phyloP scores from a whole-genome alignment of 169 alveolate genomes.

The Eimeria maxima region DNA sequence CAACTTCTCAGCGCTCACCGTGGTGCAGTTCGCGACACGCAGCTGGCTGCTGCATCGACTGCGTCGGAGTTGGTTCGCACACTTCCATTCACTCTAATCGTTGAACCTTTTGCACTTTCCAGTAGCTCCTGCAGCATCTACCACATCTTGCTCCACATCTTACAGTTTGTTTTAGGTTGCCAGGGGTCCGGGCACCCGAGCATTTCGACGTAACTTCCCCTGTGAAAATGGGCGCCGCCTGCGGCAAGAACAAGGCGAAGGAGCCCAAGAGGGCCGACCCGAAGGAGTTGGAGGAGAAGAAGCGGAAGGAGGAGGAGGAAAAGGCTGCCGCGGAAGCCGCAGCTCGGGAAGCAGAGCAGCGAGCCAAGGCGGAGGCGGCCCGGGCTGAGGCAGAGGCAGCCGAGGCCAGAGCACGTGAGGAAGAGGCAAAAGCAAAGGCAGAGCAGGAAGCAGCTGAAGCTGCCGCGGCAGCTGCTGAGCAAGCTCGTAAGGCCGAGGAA shows the following conservation, averaged over 20 bases:
- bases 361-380: constrained; percentile 77
- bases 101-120: not conserved
- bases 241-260: constrained; percentile 87
- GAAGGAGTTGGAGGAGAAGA: constrained; percentile 85
- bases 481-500: constrained; percentile 75
- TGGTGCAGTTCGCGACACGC: constrained; percentile 23
- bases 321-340: constrained; percentile 84
- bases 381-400: constrained; percentile 74
- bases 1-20: not conserved
- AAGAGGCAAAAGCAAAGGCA: constrained; percentile 77
- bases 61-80: not conserved
- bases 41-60: constrained; percentile 68
- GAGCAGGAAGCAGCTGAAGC: constrained; percentile 85
- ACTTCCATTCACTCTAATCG: not conserved
- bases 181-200: not conserved
- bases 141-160: not conserved
- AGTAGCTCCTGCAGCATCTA: not conserved
- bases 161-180: not conserved
- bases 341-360: constrained; percentile 81
- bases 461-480: constrained; percentile 46
- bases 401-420: constrained; percentile 75
- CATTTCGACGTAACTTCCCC: not conserved
- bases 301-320: constrained; percentile 78
- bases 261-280: constrained; percentile 88
- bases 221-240: constrained; percentile 81